Base-by-base conservation (phyloP, 768 basidiomycete genomes). In the Amanita jacksonii region DNA sequence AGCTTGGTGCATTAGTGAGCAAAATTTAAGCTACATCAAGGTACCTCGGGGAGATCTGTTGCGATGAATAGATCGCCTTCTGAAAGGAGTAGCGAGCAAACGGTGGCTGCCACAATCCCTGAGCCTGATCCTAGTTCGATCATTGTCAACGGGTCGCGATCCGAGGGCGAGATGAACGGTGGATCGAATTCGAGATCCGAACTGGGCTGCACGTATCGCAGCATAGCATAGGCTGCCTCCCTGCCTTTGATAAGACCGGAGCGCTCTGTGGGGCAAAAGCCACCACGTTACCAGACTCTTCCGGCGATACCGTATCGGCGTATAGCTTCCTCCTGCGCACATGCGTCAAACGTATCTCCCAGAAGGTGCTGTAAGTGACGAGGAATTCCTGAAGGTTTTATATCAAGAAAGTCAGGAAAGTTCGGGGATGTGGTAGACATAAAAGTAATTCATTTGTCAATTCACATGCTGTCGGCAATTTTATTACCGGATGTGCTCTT, bases 111-210 rank as follows among this genome's bases (percentile, higher is more conserved):
- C 8, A 85, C 76, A 41, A 81, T 63, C 16, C 88, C 79, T 15
- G 78, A 73, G 2, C 91, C 88, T 8, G 87, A 82, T 8, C 89
- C 90, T 4, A 92, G 71, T 61, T 93, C 89, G 41, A 94, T 57
- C 10, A 80, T 62, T 1, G 67, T 65, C 13, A 56, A 49, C 22
- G 58, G 47, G 41, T 15, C 39, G 33, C 43, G 28, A 25, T 42
- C 49, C n/a, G 48, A 40, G 47, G 46, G 15, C 19, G 57, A 51
- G 43, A 67, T 50, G 49, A 81, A 66, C 0, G 72, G 70, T 2
- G 79, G 79, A 41, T 85, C 75, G 51, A 78, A 85, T 28, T 70
- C 59, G 41, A 61, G 50, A 10, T 54, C 49, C 6, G 51, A 32
- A 19, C 58, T 59, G 38, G 63, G 61, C 28, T 61, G 59, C 15